Evolutionary conservation across 139 green algal species (phyloP).

Genomic region (Chlorella vulgaris): DNA sequence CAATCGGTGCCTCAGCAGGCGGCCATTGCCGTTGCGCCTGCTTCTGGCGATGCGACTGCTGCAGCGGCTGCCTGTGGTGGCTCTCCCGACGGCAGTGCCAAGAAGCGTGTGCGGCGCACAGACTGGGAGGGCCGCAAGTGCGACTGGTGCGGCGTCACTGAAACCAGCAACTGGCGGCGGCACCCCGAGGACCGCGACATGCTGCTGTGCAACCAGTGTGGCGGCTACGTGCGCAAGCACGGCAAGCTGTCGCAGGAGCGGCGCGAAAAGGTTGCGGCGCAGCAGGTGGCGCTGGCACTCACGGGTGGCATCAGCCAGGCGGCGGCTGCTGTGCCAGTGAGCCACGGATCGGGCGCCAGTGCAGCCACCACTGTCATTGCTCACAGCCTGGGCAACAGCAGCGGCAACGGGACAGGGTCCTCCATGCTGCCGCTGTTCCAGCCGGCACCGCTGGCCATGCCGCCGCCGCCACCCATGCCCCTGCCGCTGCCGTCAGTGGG

Average conservation of each 20-base stretch:
- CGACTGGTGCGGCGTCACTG: constrained; percentile 28
- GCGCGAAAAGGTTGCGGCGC: constrained; percentile 17
- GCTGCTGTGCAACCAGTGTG: constrained; percentile 34
- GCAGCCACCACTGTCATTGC: background rate
- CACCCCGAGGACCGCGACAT: constrained; percentile 25
- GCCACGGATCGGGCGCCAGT: no score
- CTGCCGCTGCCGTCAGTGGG: background rate
- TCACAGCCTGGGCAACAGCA: background rate
- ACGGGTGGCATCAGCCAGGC: no score
- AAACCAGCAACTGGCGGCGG: constrained; percentile 28
- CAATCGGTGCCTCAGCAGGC: background rate
- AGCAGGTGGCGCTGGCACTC: constrained; percentile 18
- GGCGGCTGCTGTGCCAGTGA: no score
- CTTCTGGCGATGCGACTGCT: background rate
- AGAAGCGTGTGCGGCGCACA: constrained; percentile 30
- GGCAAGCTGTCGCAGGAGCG: constrained; percentile 22
- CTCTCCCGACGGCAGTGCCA: constrained; percentile 5
- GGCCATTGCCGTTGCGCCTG: background rate
- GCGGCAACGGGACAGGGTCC: background rate
- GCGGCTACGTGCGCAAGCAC: constrained; percentile 31
- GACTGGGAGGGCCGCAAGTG: constrained; percentile 32
- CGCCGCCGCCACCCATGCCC: constrained; percentile 3
- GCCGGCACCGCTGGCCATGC: background rate
- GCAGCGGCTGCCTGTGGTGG: background rate
- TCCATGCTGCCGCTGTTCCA: constrained; percentile 19